These are phyloP conservation scores for Phytophthora sp. DNA, from an alignment of 352 stramenopile genomes.

Conservation along the genomic window DNA sequence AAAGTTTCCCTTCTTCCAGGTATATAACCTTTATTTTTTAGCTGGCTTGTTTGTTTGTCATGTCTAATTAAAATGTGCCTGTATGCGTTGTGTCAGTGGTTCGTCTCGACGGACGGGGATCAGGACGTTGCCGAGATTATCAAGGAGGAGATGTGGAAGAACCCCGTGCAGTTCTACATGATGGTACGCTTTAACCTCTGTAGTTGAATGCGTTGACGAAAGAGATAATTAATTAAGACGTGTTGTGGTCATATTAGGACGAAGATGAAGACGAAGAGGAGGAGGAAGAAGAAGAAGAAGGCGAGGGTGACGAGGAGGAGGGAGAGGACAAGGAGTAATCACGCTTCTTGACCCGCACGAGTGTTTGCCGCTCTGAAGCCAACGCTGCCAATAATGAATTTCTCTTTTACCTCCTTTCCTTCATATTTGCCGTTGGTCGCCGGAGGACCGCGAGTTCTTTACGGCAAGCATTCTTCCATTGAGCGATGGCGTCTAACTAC, in stretches of 20 bases:
- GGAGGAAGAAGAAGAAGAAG: constrained; percentile 40
- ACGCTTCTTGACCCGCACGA: not conserved
- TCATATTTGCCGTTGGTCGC: not conserved
- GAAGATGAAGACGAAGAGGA: constrained; percentile 56
- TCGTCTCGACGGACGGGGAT: constrained; percentile 56
- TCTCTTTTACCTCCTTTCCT: constrained; percentile 18
- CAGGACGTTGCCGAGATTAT: constrained; percentile 76
- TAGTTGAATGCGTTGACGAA: not conserved
- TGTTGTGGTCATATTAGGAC: constrained; percentile 31
- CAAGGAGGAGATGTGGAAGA: constrained; percentile 85
- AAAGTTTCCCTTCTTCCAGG: constrained; percentile 61
- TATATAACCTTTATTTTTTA: constrained; percentile 14
- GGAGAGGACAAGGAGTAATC: constrained; percentile 42
- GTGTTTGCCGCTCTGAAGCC: not conserved
- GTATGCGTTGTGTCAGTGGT: constrained; percentile 46
- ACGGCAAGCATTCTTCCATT: not conserved
- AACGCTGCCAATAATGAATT: constrained; percentile 22
- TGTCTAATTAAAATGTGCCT: constrained; percentile 9
- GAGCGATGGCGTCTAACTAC: constrained; percentile 24
- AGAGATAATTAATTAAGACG: constrained; percentile 7
- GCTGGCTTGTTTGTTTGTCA: not conserved
- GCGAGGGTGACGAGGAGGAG: constrained; percentile 28
- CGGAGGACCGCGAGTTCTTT: no score
- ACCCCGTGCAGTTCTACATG: constrained; percentile 65
- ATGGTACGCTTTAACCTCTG: constrained; percentile 28